These are phyloP conservation scores for Xylaria palmicola DNA, from an alignment of 495 filamentous ascomycete species.

Conservation along the genomic window DNA sequence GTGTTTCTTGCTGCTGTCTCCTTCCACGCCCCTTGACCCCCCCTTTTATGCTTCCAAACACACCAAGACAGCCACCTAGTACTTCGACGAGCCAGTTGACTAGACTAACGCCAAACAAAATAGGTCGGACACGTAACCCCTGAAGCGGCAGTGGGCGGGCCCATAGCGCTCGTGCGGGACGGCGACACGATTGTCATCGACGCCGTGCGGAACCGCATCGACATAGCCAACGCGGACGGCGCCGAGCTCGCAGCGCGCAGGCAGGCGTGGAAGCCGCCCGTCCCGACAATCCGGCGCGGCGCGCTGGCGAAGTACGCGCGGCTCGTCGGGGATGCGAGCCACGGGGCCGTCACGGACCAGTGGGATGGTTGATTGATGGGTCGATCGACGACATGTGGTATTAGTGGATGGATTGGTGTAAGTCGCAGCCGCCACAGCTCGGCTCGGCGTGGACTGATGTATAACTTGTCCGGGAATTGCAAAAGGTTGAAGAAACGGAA, in stretches of 20 bases:
- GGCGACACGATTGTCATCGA: slow-evolving; percentile 88
- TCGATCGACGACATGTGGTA: not conserved
- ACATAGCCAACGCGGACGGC: slow-evolving; percentile 59
- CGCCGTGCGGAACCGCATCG: slow-evolving; percentile 74
- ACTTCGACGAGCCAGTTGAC: too few relatives aligned
- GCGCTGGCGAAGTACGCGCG: slow-evolving; percentile 87
- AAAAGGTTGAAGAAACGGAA: too few relatives aligned
- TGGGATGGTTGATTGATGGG: slow-evolving; percentile 16
- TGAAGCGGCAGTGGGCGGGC: slow-evolving; percentile 79
- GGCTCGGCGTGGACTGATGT: too few relatives aligned
- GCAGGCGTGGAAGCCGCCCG: slow-evolving; percentile 71
- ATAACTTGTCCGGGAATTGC: too few relatives aligned
- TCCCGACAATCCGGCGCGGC: slow-evolving; percentile 75
- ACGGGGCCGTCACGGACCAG: slow-evolving; percentile 55
- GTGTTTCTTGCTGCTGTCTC: not conserved
- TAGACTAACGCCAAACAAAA: too few relatives aligned
- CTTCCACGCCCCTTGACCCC: not conserved
- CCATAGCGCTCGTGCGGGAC: slow-evolving; percentile 75
- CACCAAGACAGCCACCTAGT: too few relatives aligned
- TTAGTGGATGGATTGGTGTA: not conserved
- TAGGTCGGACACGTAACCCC: slow-evolving; percentile 77
- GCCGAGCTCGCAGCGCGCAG: slow-evolving; percentile 69
- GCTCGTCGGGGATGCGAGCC: slow-evolving; percentile 54
- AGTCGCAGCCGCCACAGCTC: too few relatives aligned
- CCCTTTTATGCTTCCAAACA: not conserved